phyloP scores from a whole-genome alignment of 345 rosid species.

The Corymbia maculata region DNA sequence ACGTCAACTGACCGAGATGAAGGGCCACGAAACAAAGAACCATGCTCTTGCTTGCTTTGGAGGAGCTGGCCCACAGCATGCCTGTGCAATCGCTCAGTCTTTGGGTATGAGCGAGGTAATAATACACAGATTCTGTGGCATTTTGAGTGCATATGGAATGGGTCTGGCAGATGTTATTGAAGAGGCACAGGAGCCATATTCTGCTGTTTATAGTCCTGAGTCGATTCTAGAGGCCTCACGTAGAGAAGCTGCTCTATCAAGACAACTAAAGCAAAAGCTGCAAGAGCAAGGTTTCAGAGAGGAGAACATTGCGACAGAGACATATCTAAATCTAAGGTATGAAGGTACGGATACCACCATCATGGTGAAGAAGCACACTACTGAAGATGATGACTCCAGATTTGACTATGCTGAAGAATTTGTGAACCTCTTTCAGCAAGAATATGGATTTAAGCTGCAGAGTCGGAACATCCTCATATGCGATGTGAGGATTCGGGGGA shows the following conservation, averaged over 20 bases:
- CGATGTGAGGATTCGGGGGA: conserved; percentile 89
- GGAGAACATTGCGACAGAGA: conserved; percentile 58
- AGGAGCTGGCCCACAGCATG: conserved; percentile 98
- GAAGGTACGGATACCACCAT: conserved; percentile 98
- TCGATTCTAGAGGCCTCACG: conserved; percentile 56
- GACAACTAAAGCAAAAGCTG: conserved; percentile 57
- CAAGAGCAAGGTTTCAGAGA: conserved; percentile 71
- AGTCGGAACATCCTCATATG: conserved; percentile 67
- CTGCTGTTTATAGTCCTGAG: conserved; percentile 67
- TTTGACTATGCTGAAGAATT: conserved; percentile 69
- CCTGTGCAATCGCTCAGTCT: conserved; percentile 91
- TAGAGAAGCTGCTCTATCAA: conserved; percentile 44
- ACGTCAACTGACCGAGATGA: conserved; percentile 94
- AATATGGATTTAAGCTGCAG: conserved; percentile 88
- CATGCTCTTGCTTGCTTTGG: conserved; percentile 98
- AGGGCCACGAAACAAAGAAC: conserved; percentile 89
- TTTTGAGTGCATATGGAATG: conserved; percentile 95
- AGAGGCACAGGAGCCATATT: conserved; percentile 93
- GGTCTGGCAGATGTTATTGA: conserved; percentile 97
- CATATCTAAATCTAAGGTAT: conserved; percentile 76
- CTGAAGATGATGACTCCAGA: conserved; percentile 35
- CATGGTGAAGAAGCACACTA: conserved; percentile 62
- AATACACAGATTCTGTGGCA: conserved; percentile 83
- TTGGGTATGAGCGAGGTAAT: conserved; percentile 92
- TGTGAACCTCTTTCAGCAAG: conserved; percentile 71